phyloP scores from a whole-genome alignment of 176 grass and related monocot genomes.

The Leersia perrieri region DNA sequence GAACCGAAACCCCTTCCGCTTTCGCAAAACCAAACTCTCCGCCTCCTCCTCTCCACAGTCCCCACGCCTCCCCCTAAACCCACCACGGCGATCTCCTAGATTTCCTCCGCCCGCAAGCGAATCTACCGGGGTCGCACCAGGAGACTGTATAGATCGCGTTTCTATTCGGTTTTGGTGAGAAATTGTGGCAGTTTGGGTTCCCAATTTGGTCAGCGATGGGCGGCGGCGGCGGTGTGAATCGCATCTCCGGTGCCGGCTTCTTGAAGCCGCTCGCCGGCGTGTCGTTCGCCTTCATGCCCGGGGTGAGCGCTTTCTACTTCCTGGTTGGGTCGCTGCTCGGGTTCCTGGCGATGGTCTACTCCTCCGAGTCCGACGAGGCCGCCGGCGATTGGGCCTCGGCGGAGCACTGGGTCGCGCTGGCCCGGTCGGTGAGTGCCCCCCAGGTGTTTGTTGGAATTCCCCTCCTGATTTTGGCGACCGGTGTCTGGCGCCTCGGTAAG shows the following conservation, averaged over 20 bases:
- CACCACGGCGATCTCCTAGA: not conserved
- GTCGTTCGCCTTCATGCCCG: not conserved
- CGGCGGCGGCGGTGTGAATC: conserved; percentile 33
- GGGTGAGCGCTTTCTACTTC: conserved; percentile 37
- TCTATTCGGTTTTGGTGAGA: not conserved
- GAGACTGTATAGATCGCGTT: not conserved
- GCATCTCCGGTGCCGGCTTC: conserved; percentile 21
- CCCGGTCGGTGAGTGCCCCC: not conserved
- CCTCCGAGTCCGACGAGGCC: conserved; percentile 10
- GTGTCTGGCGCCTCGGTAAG: conserved; percentile 42
- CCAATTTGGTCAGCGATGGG: conserved; percentile 23
- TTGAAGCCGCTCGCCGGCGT: conserved; percentile 36
- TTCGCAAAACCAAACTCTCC: not conserved
- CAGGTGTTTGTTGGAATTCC: conserved; percentile 24
- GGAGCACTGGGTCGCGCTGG: conserved; percentile 12
- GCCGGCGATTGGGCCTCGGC: conserved; percentile 27
- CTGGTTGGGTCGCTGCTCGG: conserved; percentile 47
- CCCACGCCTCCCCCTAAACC: not conserved
- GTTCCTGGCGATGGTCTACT: conserved; percentile 42
- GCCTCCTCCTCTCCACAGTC: not conserved
- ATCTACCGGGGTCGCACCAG: not conserved
- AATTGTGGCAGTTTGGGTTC: not conserved
- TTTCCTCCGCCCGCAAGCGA: conserved; percentile 1
- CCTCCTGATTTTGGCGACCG: conserved; percentile 35
- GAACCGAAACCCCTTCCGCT: not conserved